A percentile compares a stretch with the other conserved stretches of the same genome.
phyloP scores from a whole-genome alignment of 2,329 filamentous ascomycete genomes.

The Cladophialophora bantiana region DNA sequence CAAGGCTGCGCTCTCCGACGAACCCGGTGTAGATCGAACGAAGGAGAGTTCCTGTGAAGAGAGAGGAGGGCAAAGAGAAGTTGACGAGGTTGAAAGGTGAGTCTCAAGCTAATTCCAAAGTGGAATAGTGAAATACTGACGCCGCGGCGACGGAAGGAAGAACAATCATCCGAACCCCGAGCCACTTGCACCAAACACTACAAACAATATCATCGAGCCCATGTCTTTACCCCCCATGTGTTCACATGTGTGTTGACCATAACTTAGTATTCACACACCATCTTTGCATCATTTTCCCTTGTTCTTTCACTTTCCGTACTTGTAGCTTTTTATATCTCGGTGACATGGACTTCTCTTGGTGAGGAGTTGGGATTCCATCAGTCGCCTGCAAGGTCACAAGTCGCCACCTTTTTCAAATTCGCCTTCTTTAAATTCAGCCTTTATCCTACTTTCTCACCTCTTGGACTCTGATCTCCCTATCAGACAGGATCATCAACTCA shows the following conservation, averaged over 20 bases:
- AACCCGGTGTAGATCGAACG: background rate
- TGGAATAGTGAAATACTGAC: background rate
- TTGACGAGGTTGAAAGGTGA: background rate
- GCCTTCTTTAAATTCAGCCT: background rate
- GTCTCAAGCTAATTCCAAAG: background rate
- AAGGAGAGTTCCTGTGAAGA: background rate
- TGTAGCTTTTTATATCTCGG: background rate
- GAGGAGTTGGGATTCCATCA: background rate
- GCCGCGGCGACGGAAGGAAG: background rate
- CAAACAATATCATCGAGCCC: background rate
- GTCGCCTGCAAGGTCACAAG: background rate
- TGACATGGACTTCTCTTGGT: background rate
- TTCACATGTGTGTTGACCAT: background rate
- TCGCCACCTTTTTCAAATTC: background rate
- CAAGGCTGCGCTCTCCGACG: background rate
- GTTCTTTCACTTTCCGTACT: conserved; percentile 1
- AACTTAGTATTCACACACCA: background rate
- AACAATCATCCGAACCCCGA: conserved; percentile 9
- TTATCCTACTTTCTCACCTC: background rate
- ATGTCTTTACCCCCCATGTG: background rate
- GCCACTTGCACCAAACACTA: conserved; percentile 3
- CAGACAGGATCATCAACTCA: background rate
- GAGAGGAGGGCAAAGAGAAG: background rate
- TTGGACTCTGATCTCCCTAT: too few species aligned
- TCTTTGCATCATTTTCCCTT: background rate